phyloP scores from a whole-genome alignment of 768 basidiomycete species.

The Auriscalpium vulgare region DNA sequence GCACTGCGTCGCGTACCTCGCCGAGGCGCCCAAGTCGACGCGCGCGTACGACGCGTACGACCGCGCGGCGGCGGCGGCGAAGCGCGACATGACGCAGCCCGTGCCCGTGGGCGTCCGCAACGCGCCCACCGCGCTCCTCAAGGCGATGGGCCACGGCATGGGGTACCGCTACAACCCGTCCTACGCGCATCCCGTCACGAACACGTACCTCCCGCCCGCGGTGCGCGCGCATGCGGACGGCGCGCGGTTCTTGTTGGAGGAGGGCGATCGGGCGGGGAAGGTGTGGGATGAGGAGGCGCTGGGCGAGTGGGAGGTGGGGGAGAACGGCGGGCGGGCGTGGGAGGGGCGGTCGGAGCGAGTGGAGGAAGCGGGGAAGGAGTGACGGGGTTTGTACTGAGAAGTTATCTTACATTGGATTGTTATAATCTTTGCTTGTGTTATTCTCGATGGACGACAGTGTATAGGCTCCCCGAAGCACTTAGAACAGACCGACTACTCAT shows the following conservation, averaged over 20 bases:
- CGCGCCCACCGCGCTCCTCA: conserved; percentile 60
- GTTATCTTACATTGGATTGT: too few species aligned
- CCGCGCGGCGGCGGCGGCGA: conserved; percentile 55
- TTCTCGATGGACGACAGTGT: too few species aligned
- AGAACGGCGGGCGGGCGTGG: conserved; percentile 32
- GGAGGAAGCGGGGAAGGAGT: too few species aligned
- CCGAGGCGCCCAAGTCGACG: conserved; percentile 79
- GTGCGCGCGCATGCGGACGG: conserved; percentile 19
- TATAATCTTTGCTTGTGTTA: too few species aligned
- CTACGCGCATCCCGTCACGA: conserved; percentile 44
- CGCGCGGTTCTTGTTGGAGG: conserved; percentile 29
- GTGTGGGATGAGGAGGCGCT: conserved; percentile 42
- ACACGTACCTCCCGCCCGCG: conserved; percentile 42
- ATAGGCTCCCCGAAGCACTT: too few species aligned
- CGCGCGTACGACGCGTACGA: conserved; percentile 74
- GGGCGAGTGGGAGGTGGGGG: conserved; percentile 35
- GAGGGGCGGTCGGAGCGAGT: conserved; percentile 14
- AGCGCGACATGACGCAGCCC: conserved; percentile 39
- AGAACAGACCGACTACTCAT: too few species aligned
- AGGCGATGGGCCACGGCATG: conserved; percentile 39
- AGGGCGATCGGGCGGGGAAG: conserved; percentile 32
- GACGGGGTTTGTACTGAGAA: too few species aligned
- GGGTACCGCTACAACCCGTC: conserved; percentile 45
- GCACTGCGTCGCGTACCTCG: conserved; percentile 68
- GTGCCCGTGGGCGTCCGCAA: conserved; percentile 74